These are phyloP conservation scores for Cryptosporidium sp. DNA, from an alignment of 169 alveolate genomes.

Conservation along the genomic window DNA sequence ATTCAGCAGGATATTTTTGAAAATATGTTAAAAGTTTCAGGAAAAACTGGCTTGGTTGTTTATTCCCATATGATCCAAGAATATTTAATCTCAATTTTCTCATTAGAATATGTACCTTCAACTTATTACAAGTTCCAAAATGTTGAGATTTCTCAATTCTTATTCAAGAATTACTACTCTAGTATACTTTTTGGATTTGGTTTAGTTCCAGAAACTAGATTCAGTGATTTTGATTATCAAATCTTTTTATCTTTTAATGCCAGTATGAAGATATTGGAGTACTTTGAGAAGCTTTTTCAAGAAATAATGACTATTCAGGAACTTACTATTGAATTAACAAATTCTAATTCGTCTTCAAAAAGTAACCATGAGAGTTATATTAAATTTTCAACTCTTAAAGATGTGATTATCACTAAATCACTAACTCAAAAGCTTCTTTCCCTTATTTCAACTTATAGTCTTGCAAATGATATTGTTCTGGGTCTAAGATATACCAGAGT, in stretches of 20 bases:
- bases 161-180: conserved; percentile 21
- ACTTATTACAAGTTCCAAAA: background rate
- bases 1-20: background rate
- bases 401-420: background rate
- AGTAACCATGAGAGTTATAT: background rate
- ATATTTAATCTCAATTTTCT: conserved; percentile 3
- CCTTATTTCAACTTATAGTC: background rate
- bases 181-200: conserved; percentile 27
- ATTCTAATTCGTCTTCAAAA: background rate
- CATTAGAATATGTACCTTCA: conserved; percentile 14
- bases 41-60: conserved; percentile 46
- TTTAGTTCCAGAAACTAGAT: conserved; percentile 1
- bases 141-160: background rate
- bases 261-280: conserved; percentile 33
- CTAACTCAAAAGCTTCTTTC: background rate
- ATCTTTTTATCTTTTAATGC: conserved; percentile 30
- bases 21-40: conserved; percentile 23
- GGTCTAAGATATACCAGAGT: conserved; percentile 32
- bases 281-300: conserved; percentile 16
- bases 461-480: conserved; percentile 5
- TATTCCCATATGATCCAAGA: conserved; percentile 43
- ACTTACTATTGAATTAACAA: background rate
- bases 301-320: conserved; percentile 44
- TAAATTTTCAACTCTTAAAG: background rate
- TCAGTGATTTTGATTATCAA: conserved; percentile 18